Base-by-base conservation (phyloP, 108 stramenopile genomes). In the Fragilaria radians region DNA sequence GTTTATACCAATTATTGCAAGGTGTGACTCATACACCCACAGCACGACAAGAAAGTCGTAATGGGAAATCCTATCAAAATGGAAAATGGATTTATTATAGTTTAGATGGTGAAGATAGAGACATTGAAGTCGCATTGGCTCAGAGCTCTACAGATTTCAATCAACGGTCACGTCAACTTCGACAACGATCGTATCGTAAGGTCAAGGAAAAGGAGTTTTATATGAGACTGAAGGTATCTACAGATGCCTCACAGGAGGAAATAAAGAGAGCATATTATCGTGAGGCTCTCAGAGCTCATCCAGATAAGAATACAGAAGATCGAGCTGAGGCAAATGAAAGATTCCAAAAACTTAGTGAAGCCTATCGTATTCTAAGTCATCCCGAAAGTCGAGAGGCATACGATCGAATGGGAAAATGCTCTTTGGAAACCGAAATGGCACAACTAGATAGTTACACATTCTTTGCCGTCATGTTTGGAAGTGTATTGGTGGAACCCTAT, bases 141-240 rank as follows among this genome's bases (percentile, higher is more conserved):
- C 19, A 27, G 18, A 25, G 26, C 7, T 23, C 5, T 18, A 5
- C 31, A 54, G n/a, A 46, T 46, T 46, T 11, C n/a, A 23, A 17
- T 5, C 14, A 24, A 46, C 25, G 0, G 36, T 54, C 46, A 19
- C 49, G 67, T 7, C 32, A 33, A 3, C 31, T 59, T 19, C 50
- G 67, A 21, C 49, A 46, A 45, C 36, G 52, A 22, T 42, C 36
- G 36, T 14, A 5, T 19, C 49, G 49, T 50, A 50, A 19, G 19
- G 71, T 77, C 45, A 77, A 77, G 51, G 76, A 77, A 28, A 33
- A 36, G 9, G 32, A 59, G 28, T 73, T 48, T 62, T 78, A 78
- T 52, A 61, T 69, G 25, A 56, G 73, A 4, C 49, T 78, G 24
- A 57, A 68, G 33, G 72, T 78, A 18, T 54, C 64, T 3, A 48